A percentile compares a stretch with the other conserved stretches of the same genome.
phyloP scores from a whole-genome alignment of 2,329 filamentous ascomycete species.

The Dryadomyces sulphureus region DNA sequence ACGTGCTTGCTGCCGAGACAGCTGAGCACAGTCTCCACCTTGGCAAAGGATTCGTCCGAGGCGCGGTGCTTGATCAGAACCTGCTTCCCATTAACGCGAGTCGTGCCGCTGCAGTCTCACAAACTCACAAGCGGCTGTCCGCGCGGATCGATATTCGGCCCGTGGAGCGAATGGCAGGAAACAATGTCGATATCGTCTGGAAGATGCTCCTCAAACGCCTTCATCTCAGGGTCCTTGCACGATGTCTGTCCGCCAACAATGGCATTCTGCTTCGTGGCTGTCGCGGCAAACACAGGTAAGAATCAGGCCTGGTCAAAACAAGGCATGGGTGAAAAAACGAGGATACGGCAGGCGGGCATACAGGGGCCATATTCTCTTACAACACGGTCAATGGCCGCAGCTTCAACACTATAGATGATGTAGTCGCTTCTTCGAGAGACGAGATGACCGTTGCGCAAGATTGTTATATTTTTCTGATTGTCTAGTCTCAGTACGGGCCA shows the following conservation, averaged over 20 bases:
- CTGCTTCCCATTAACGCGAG: slow-evolving; percentile 18
- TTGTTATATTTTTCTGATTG: slow-evolving; percentile 65
- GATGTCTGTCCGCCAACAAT: slow-evolving; percentile 97
- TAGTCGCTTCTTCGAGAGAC: slow-evolving; percentile 95
- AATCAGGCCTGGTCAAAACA: background rate
- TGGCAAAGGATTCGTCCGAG: slow-evolving; percentile 56
- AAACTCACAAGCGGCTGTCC: slow-evolving; percentile 72
- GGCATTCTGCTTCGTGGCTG: slow-evolving; percentile 86
- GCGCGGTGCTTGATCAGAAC: slow-evolving; percentile 85
- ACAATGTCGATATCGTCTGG: slow-evolving; percentile 83
- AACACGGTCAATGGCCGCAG: slow-evolving; percentile 73
- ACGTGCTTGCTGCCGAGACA: slow-evolving; percentile 80
- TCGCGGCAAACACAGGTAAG: slow-evolving; percentile 9
- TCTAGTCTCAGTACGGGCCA: slow-evolving; percentile 31
- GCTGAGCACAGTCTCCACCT: slow-evolving; percentile 67
- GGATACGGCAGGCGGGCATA: slow-evolving; percentile 36
- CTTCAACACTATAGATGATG: slow-evolving; percentile 97
- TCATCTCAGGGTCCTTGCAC: slow-evolving; percentile 93
- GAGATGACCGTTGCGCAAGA: slow-evolving; percentile 85
- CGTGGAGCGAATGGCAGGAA: slow-evolving; percentile 92
- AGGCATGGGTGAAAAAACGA: background rate
- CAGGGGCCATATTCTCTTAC: slow-evolving; percentile 85
- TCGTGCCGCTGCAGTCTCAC: background rate
- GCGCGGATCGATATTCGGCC: slow-evolving; percentile 73
- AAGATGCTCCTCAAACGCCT: slow-evolving; percentile 79